Evolutionary conservation across 2,329 filamentous ascomycete genomes (phyloP), one percentile per base, ranked within the genome.

Genomic region (Pseudogymnoascus sp.): DNA sequence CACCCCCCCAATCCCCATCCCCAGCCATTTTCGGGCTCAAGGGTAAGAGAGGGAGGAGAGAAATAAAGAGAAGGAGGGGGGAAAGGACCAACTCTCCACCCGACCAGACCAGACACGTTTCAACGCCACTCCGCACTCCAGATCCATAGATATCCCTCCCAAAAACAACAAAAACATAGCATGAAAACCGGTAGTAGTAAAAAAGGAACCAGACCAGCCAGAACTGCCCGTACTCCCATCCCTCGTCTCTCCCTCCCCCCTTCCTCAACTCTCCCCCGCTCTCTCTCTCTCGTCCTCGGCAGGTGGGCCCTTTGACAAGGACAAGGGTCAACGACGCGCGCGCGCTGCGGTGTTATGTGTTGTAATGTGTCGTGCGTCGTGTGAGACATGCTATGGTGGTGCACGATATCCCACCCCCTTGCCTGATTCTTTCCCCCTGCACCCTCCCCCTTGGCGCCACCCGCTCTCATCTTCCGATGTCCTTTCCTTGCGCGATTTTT

Each of bases 1-100:
- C 83, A n/a, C n/a, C n/a, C n/a, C n/a, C n/a, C n/a, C n/a, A n/a
- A n/a, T n/a, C n/a, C n/a, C 17, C 17, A 17, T 17, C 17, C 17
- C 17, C 17, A 17, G 17, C 17, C 17, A 17, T 17, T 17, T 17
- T 17, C 17, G 17, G 17, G 17, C 17, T 17, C 17, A 17, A 17
- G 17, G 15, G 54, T n/a, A 65, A 29, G 60, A 75, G 41, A 70
- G 74, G 5, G 82, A 82, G 10, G 77, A 69, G 9, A 17, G 17
- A 17, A 17, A 17, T 17, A 17, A 17, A 17, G 73, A 74, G 62
- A 78, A 83, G 3, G 81, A 82, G 0, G 82, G 76, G 0, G 83
- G 83, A 2, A 83, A 85, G 0, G 80, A 17, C 17, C 17, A 17
- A 17, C 17, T 17, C 17, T 17, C 17, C 17, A 17, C 17, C 17